A percentile compares a stretch with the other conserved stretches of the same genome.
Evolutionary conservation across 2,329 filamentous ascomycete genomes (phyloP).

Genomic region (Fonsecaea monophora): DNA sequence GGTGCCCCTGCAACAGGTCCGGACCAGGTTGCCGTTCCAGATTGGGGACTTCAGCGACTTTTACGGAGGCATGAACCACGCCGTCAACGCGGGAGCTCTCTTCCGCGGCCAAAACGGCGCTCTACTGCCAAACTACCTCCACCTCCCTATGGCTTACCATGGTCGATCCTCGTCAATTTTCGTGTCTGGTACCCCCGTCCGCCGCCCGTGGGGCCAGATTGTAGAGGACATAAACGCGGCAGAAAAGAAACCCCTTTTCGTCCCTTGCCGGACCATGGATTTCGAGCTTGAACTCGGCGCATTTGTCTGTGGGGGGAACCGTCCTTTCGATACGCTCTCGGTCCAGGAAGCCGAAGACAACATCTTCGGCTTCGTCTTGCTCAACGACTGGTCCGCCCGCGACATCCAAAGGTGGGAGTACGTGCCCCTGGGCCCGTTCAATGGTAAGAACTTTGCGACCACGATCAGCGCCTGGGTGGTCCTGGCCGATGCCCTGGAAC

Average conservation of each 20-base stretch:
- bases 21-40: slow-evolving; percentile 62
- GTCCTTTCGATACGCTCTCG: slow-evolving; percentile 62
- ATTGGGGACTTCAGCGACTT: slow-evolving; percentile 67
- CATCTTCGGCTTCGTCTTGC: slow-evolving; percentile 77
- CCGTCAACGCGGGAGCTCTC: slow-evolving; percentile 17
- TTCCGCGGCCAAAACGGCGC: slow-evolving; percentile 47
- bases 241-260: slow-evolving; percentile 50
- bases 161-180: slow-evolving; percentile 58
- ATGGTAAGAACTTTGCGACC: slow-evolving; percentile 25
- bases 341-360: slow-evolving; percentile 70
- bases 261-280: slow-evolving; percentile 70
- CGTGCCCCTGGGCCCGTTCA: slow-evolving; percentile 26
- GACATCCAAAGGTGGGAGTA: slow-evolving; percentile 26
- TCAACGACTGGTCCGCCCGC: slow-evolving; percentile 74
- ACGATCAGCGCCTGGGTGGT: slow-evolving; percentile 27
- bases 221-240: slow-evolving; percentile 10
- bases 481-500: slow-evolving; percentile 22
- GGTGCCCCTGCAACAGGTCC: slow-evolving; percentile 48
- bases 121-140: slow-evolving; percentile 15
- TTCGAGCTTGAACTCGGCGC: slow-evolving; percentile 82
- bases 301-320: slow-evolving; percentile 68
- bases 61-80: slow-evolving; percentile 43
- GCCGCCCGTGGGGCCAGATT: slow-evolving; percentile 16
- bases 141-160: slow-evolving; percentile 30
- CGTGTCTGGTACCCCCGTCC: slow-evolving; percentile 13